These are phyloP conservation scores for Talaromyces sp. DNA, from an alignment of 2,329 filamentous ascomycete species.

Conservation along the genomic window DNA sequence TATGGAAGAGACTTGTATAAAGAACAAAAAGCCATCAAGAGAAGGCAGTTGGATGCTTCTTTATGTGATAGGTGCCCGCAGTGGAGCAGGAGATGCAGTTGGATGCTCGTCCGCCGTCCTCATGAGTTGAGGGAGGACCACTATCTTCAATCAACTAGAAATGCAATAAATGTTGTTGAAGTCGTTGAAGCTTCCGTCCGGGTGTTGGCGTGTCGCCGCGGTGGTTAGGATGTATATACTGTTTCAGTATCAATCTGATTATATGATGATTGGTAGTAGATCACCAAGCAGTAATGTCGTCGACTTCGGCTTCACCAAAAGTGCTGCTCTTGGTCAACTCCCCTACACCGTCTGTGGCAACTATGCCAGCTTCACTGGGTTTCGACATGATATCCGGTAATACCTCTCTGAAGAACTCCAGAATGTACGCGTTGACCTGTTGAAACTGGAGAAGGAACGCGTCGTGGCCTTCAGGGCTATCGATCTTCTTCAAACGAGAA, in stretches of 20 bases:
- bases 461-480: conserved; percentile 93
- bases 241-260: not conserved
- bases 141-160: conserved; percentile 11
- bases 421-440: conserved; percentile 86
- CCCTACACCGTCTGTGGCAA: conserved; percentile 56
- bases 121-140: conserved; percentile 33
- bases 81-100: conserved; percentile 41
- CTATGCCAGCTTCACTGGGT: conserved; percentile 49
- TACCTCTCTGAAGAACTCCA: conserved; percentile 77
- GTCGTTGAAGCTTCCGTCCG: conserved; percentile 14
- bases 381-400: conserved; percentile 84
- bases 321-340: conserved; percentile 80
- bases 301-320: conserved; percentile 93
- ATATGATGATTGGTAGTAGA: not conserved
- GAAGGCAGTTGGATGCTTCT: conserved; percentile 48
- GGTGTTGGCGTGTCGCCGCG: not conserved
- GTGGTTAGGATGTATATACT: not conserved
- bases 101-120: conserved; percentile 38
- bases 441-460: conserved; percentile 96
- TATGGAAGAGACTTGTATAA: not conserved
- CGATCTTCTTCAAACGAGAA: conserved; percentile 77
- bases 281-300: conserved; percentile 93
- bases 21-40: conserved; percentile 22
- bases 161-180: conserved; percentile 5
- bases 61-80: conserved; percentile 31